Conservation (phyloP, 768 basidiomycete genomes). For the Phlegmacium glaucopus region DNA sequence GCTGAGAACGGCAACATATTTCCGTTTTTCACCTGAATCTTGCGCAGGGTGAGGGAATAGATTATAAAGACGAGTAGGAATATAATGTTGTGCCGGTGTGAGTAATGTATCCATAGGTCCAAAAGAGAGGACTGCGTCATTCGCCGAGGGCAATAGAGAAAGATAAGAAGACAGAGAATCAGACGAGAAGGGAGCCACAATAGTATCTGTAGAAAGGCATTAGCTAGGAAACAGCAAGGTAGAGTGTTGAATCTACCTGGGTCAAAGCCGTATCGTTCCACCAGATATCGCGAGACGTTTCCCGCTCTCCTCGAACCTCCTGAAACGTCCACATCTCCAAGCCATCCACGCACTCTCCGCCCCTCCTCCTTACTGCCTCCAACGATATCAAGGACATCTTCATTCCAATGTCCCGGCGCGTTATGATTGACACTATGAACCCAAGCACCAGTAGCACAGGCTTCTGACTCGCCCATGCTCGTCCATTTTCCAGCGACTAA, state of each 20-base stretch:
- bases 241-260: slow-evolving; percentile 42
- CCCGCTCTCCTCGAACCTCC: slow-evolving; percentile 63
- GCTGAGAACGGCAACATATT: slow-evolving; percentile 68
- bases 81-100: slow-evolving; percentile 70
- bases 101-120: slow-evolving; percentile 80
- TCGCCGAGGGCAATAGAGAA: slow-evolving; percentile 66
- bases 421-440: slow-evolving; percentile 46
- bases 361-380: slow-evolving; percentile 76
- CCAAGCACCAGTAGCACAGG: slow-evolving; percentile 79
- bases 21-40: slow-evolving; percentile 66
- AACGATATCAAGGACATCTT: slow-evolving; percentile 71
- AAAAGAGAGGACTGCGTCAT: slow-evolving; percentile 76
- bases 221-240: slow-evolving; percentile 4
- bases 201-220: slow-evolving; percentile 46
- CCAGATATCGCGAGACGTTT: slow-evolving; percentile 69
- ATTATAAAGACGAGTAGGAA: slow-evolving; percentile 71
- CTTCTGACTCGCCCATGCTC: slow-evolving; percentile 71
- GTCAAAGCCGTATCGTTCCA: slow-evolving; percentile 80
- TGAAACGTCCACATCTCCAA: slow-evolving; percentile 76
- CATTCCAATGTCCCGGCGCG: slow-evolving; percentile 70
- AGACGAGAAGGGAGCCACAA: slow-evolving; percentile 73
- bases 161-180: slow-evolving; percentile 77
- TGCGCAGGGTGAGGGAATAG: slow-evolving; percentile 82
- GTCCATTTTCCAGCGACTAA: slow-evolving; percentile 71
- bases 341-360: slow-evolving; percentile 67